Evolutionary conservation across 139 green algal species (phyloP), one percentile per base, ranked within the genome.

Genomic region (Astrephomene gubernaculifera): DNA sequence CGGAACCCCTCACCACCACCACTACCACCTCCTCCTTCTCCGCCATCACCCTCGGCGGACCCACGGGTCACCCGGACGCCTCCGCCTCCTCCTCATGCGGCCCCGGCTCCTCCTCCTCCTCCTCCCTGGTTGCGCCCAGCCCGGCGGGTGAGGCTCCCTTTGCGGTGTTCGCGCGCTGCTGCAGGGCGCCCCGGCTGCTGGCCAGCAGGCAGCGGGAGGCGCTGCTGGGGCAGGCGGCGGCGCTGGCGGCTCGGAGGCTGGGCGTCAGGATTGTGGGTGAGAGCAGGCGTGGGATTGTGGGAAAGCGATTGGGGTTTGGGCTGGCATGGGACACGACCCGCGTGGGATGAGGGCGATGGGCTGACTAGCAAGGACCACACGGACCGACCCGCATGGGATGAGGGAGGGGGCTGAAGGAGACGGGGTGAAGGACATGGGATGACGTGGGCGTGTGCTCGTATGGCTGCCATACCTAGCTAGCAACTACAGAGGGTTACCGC

Each of bases 251-350:
- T 6, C 70, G 79, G 63, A 83, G 85, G 31, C 61, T 92, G 49
- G 90, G 91, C 21, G 36, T 94, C 36, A 68, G 44, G 0, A 70
- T 85, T 31, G 65, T 76, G 44, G 64, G 64, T 85, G 63, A 22
- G 79, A 43, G 64, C 2, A 3, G 29, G 22, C n/a, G n/a, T n/a
- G n/a, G n/a, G n/a, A n/a, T n/a, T n/a, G n/a, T n/a, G n/a, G n/a
- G n/a, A n/a, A n/a, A n/a, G n/a, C n/a, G n/a, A n/a, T n/a, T n/a
- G n/a, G n/a, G n/a, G n/a, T n/a, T n/a, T n/a, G n/a, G n/a, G n/a
- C n/a, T n/a, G n/a, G n/a, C n/a, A n/a, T n/a, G n/a, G n/a, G n/a
- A n/a, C n/a, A n/a, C n/a, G n/a, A n/a, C n/a, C n/a, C n/a, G n/a
- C n/a, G n/a, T n/a, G n/a, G n/a, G n/a, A n/a, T n/a, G n/a, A n/a